A percentile compares a stretch with the other conserved stretches of the same genome.
These are phyloP conservation scores for Bruguiera hainesii DNA, from an alignment of 441 rosid species.

Conservation along the genomic window DNA sequence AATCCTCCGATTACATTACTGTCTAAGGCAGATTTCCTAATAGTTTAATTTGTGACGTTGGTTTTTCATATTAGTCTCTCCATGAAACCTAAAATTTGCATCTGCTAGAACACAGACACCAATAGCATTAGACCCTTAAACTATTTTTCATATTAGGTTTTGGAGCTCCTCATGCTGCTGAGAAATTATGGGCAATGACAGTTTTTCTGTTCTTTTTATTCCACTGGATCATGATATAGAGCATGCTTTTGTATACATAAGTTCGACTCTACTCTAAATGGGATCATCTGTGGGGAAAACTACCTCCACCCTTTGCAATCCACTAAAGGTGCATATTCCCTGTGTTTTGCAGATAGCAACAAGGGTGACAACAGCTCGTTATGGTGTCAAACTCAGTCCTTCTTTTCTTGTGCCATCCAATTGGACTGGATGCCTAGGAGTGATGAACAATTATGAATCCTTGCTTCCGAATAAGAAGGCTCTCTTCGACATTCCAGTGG, in stretches of 20 bases:
- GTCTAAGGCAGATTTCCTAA: neutral
- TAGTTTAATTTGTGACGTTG: neutral
- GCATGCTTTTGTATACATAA: neutral
- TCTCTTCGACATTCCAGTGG: slow-evolving; percentile 81
- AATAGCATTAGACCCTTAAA: too few relatives aligned
- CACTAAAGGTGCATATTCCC: neutral
- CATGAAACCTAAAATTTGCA: too few relatives aligned
- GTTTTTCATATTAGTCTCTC: too few relatives aligned
- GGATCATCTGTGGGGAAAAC: neutral
- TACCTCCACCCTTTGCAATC: neutral
- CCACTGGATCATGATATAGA: too few relatives aligned
- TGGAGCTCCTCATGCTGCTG: neutral
- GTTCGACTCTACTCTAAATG: neutral
- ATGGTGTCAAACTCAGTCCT: slow-evolving; percentile 74
- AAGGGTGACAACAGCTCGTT: slow-evolving; percentile 66
- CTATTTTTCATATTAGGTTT: too few relatives aligned
- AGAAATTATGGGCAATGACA: too few relatives aligned
- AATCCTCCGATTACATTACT: neutral
- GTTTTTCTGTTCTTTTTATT: too few relatives aligned
- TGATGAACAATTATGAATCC: slow-evolving; percentile 85
- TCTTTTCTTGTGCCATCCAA: slow-evolving; percentile 88
- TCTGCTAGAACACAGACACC: too few relatives aligned
- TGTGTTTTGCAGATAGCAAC: slow-evolving; percentile 61
- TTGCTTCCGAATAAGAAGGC: slow-evolving; percentile 81
- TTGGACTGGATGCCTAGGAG: slow-evolving; percentile 96